Base-by-base conservation (phyloP, 495 filamentous ascomycete genomes). In the Tuber calosporum region DNA sequence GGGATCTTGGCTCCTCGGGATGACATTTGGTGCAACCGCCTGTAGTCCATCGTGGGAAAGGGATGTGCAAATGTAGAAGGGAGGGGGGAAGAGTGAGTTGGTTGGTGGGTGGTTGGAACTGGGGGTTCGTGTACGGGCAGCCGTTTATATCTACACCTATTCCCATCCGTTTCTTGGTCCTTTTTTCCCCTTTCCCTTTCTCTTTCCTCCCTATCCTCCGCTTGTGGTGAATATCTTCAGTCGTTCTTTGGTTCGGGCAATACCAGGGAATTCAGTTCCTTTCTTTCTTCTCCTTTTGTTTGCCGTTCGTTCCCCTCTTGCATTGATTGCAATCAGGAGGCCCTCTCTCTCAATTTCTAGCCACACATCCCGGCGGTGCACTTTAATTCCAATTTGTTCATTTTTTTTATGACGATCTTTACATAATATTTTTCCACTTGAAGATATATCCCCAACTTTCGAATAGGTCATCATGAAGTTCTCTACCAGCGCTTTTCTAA, bases 221-320 rank as follows among this genome's bases (percentile, higher is more conserved):
- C 53, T 62, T 62, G 53, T 62, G 53, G 53, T 62, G 53, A 62
- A 62, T 62, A 62, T 62, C 53, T 62, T 62, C n/a, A 62, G 73
- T 75, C 69, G 62, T 75, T 75, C 75, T 72, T 69, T 77, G 34
- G 26, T 68, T 69, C 43, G 74, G 40, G 26, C 15, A 42, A 17
- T 67, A 43, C 73, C 62, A 53, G 45, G 67, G 43, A 67, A 72
- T 71, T 72, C 62, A 19, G n/a, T 39, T 58, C 39, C 62, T 72
- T 73, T 67, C 67, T 73, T 69, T 53, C 53, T 15, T 70, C 58
- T 66, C 70, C 30, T 62, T 74, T 8, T 15, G 34, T 34, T 74
- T 74, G 66, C 72, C n/a, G 74, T 74, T 76, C 72, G 30, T 76
- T 74, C 74, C 74, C 71, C 71, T 75, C 69, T 75, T 76, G 74